Evolutionary conservation across 2,329 filamentous ascomycete species (phyloP), one percentile per base, ranked within the genome.

Genomic region (Diaporthe australafricana): DNA sequence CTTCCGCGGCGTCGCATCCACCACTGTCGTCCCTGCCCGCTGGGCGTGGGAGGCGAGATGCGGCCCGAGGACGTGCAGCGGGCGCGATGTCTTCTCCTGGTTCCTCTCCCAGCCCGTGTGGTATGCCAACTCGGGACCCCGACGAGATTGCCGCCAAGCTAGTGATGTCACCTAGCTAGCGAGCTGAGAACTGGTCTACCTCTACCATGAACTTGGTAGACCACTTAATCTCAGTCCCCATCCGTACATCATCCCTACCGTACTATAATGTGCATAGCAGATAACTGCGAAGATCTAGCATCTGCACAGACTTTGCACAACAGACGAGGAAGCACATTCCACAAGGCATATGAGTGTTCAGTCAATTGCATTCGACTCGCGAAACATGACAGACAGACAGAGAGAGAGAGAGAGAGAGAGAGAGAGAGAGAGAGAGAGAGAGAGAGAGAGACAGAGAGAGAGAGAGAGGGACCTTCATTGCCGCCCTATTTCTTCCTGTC

Each of bases 21-120:
- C 40, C 40, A 47, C 20, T 30, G 40, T 22, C 22, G 40, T 47
- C 42, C 57, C 45, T 45, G 45, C 32, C 42, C 60, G 60, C 60
- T 30, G 27, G 60, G 42, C 60, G 45, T 48, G 27, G 60, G 57
- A 30, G 45, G 42, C 30, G 42, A 63, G 27, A 63, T 48, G 60
- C 42, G 42, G 60, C 60, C 60, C 60, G 60, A 12, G 42, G 60
- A 63, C 57, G 60, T 48, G 60, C 56, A 62, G 56, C 56, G 40
- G 56, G 56, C 56, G 56, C 56, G 56, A 62, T 60, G 56, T n/a
- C 38, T 45, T 16, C 38, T 40, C 38, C 38, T 63, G 57, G 27
- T 9, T 48, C 57, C 57, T 63, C 57, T 40, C 27, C 14, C 40
- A 27, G 14, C 20, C 22, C 38, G 32, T n/a, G 25, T 30, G 8